Evolutionary conservation across 2,329 filamentous ascomycete genomes (phyloP), one percentile per base, ranked within the genome.

Genomic region (Apiospora sp.): DNA sequence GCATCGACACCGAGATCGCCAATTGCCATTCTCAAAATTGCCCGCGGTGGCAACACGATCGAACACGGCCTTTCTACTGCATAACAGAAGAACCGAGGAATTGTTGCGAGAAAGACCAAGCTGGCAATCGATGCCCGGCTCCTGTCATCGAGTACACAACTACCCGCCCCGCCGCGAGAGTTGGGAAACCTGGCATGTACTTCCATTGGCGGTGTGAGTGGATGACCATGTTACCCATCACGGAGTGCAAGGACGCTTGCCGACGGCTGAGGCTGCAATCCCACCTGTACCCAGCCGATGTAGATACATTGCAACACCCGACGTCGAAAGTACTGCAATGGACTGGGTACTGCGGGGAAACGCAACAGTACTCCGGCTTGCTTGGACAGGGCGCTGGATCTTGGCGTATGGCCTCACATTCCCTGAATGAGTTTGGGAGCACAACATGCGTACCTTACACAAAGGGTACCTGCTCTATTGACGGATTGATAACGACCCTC

Each of bases 271-370:
- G 58, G 10, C 58, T 41, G 58, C 34, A 64, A 64, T 64, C 19
- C 58, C 58, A 64, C 58, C 34, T 64, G 58, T 37, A 48, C 27
- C 67, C 14, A 44, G n/a, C 67, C 74, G 73, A 71, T 76, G 77
- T 78, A 77, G 77, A 77, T 79, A 78, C 77, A 41, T 71, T 78
- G 76, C 74, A 75, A 75, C 75, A 78, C 76, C 73, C 67, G 69
- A 64, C 73, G 58, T 49, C 74, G 68, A 75, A 75, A 77, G 54
- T 72, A 75, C 75, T 72, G 46, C 71, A 73, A 37, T 34, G 41
- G 73, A 76, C 74, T 70, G 71, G 71, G 69, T 75, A 76, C 75
- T 77, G 77, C 76, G 76, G 77, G 75, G 77, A 76, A 71, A 78
- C 74, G 78, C 78, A 77, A 74, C 73, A 71, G 77, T 79, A 79